Evolutionary conservation across 306 rosid genomes (phyloP).

Genomic region (Gillenia trifoliata): DNA sequence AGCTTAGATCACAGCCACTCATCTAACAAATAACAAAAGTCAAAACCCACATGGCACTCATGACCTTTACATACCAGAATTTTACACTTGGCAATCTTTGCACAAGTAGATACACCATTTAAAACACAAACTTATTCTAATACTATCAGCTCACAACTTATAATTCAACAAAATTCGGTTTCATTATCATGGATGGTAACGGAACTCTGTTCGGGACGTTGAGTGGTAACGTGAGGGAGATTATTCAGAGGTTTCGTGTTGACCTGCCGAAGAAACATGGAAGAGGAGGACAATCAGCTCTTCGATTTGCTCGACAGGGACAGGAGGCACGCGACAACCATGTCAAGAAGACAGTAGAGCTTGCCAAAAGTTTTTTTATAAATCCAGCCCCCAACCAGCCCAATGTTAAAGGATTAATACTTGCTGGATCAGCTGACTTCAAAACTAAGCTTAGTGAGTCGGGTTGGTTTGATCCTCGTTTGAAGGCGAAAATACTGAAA

Average conservation of each 20-base stretch:
- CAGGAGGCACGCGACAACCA: constrained; percentile 52
- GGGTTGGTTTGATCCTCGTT: constrained; percentile 51
- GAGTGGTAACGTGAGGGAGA: constrained; percentile 52
- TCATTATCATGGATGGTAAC: constrained; percentile 58
- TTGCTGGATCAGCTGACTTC: constrained; percentile 63
- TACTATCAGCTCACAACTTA: no score
- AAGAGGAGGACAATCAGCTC: constrained; percentile 61
- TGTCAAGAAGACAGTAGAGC: constrained; percentile 53
- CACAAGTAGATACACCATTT: no score
- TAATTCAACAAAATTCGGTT: no score
- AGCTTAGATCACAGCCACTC: no score
- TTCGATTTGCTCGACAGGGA: constrained; percentile 49
- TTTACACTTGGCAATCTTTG: no score
- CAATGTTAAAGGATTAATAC: constrained; percentile 48
- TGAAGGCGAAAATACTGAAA: constrained; percentile 46
- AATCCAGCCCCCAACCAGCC: constrained; percentile 55
- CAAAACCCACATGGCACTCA: no score
- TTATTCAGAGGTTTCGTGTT: constrained; percentile 43
- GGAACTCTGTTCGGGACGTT: constrained; percentile 54
- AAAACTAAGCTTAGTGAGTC: constrained; percentile 61
- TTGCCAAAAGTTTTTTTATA: constrained; percentile 44
- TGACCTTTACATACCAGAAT: no score
- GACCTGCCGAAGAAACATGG: constrained; percentile 57
- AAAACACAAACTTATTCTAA: no score
- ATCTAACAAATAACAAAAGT: no score